phyloP scores from a whole-genome alignment of 2,329 filamentous ascomycete species.

The Stemphylium vesicarium region DNA sequence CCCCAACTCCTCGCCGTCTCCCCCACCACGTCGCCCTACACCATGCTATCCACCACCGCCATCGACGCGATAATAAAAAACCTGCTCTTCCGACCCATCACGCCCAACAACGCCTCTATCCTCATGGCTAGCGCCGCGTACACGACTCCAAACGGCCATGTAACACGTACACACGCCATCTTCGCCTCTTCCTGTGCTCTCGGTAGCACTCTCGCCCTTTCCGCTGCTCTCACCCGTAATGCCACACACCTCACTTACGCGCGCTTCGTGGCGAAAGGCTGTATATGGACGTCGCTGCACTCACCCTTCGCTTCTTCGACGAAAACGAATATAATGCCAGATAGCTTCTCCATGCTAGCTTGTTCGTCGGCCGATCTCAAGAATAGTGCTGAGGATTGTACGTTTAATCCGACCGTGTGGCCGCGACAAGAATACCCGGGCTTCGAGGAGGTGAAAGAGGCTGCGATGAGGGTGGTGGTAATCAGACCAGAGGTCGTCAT shows the following conservation, averaged over 20 bases:
- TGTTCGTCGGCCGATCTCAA: conserved; percentile 39
- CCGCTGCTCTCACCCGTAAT: conserved; percentile 63
- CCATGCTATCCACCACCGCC: conserved; percentile 25
- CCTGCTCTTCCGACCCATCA: conserved; percentile 57
- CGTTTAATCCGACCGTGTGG: conserved; percentile 21
- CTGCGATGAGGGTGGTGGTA: conserved; percentile 65
- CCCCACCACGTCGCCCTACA: conserved; percentile 23
- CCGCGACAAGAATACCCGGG: conserved; percentile 49
- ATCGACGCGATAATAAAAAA: conserved; percentile 50
- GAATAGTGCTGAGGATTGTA: neutral
- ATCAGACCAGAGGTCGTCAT: conserved; percentile 74
- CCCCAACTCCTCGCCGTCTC: neutral
- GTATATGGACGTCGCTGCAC: conserved; percentile 64
- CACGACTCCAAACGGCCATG: conserved; percentile 56
- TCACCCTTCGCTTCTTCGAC: conserved; percentile 66
- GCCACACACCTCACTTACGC: conserved; percentile 61
- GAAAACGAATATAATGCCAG: neutral
- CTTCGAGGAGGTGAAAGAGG: conserved; percentile 59
- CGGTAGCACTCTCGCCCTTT: conserved; percentile 71
- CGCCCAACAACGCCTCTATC: conserved; percentile 52
- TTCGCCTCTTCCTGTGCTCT: conserved; percentile 61
- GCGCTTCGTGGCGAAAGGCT: conserved; percentile 63
- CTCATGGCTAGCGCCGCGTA: conserved; percentile 42
- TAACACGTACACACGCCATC: neutral
- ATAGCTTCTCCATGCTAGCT: conserved; percentile 55